A percentile compares a stretch with the other conserved stretches of the same genome.
Conservation (phyloP, 2,329 filamentous ascomycete genomes). For the Paraphaeosphaeria sporulosa region DNA sequence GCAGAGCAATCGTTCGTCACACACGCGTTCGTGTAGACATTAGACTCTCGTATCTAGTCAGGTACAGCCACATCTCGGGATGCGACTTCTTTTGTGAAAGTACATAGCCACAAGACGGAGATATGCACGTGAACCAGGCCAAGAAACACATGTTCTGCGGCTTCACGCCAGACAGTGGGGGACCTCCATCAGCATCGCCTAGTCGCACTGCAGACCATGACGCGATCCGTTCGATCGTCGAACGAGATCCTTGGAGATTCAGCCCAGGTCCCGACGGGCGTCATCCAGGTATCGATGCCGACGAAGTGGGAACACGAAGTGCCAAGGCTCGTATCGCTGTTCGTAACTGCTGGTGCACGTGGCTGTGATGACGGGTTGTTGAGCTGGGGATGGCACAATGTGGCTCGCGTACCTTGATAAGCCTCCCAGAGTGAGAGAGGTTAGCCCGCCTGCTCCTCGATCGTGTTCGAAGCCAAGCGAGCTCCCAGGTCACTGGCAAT, state of each 20-base stretch:
- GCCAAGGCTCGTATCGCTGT: slow-evolving; percentile 6
- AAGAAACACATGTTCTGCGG: neutral
- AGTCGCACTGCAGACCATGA: neutral
- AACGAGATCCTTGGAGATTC: neutral
- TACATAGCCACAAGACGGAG: neutral
- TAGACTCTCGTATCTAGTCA: neutral
- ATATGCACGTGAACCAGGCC: neutral
- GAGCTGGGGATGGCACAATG: neutral
- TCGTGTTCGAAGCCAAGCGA: neutral
- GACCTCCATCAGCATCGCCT: neutral
- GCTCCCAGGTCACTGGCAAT: neutral
- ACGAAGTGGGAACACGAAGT: slow-evolving; percentile 7
- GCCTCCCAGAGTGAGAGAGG: neutral
- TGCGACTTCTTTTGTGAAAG: neutral
- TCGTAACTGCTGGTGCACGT: slow-evolving; percentile 3
- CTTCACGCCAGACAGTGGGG: too few relatives aligned
- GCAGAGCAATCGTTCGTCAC: neutral
- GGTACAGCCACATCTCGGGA: neutral
- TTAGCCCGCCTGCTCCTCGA: neutral
- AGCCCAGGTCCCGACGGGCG: slow-evolving; percentile 4
- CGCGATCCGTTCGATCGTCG: neutral
- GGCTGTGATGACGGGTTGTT: slow-evolving; percentile 1
- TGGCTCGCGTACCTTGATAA: neutral
- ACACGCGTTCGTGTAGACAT: neutral
- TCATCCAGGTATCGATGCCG: slow-evolving; percentile 1